Base-by-base conservation (phyloP, 441 rosid genomes). In the Adansonia madagascariensis region DNA sequence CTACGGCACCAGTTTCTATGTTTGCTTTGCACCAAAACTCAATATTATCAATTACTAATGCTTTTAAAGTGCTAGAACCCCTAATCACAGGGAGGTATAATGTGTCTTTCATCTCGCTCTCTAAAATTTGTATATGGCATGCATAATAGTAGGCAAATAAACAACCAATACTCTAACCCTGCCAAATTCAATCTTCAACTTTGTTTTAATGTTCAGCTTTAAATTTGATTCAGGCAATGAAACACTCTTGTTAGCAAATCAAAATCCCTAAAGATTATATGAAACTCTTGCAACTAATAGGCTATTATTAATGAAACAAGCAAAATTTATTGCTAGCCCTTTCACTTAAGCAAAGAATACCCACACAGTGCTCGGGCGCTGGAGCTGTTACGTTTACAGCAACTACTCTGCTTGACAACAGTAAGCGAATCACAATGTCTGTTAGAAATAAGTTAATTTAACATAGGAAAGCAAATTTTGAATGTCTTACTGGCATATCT, bases 401-500 rank as follows among this genome's bases (percentile, higher is more conserved):
- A 18, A 89, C 79, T 55, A 80, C 88, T 82, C 94, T 93, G 94
- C 85, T 83, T 22, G 70, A 64, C 73, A 81, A 71, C n/a, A 68
- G 73, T 31, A 27, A 80, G 74, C 10, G 76, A 41, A 61, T 60
- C 10, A 75, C 50, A 6, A 12, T 56, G 50, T n/a, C 52, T 50
- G 78, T 12, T 50, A 74, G 0, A 55, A 3, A 11, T n/a, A 15
- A 44, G 17, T 61, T 4, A 52, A 62, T 49, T 64, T 6, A 47
- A 4, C 12, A 47, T 2, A 49, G 27, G 49, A 71, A 31, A 57
- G 14, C 41, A 55, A 56, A 44, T 55, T 52, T 7, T 24, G 31
- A 56, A 83, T 60, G 53, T 61, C 84, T 89, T 85, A 90, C 95
- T 89, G 93, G 90, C 98, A 94, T 74, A 94, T 94, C 83, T 94